Evolutionary conservation across 1,284 basidiomycete species (phyloP).

Genomic region (Ustilago sp.): DNA sequence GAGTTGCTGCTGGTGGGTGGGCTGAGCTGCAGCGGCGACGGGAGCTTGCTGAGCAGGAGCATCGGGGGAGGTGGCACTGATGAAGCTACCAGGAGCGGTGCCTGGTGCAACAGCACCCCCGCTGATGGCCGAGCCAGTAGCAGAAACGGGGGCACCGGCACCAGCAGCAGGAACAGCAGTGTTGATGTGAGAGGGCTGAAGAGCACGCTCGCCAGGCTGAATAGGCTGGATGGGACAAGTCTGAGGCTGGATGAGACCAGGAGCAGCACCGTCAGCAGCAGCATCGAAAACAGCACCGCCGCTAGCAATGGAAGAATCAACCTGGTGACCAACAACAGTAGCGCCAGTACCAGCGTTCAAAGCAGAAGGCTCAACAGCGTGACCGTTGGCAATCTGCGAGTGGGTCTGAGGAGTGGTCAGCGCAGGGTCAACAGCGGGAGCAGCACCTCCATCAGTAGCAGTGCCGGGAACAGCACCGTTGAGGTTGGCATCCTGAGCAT

Average conservation of each 20-base stretch:
- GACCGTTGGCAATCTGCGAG: conserved; percentile 20
- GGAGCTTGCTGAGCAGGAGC: conserved; percentile 13
- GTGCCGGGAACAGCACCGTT: conserved; percentile 26
- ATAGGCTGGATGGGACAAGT: conserved; percentile 28
- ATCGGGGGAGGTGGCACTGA: conserved; percentile 5
- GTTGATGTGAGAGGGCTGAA: conserved; percentile 32
- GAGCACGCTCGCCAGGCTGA: conserved; percentile 33
- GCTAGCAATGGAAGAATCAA: conserved; percentile 37
- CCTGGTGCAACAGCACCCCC: neutral
- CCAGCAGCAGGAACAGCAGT: conserved; percentile 35
- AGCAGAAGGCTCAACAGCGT: conserved; percentile 28
- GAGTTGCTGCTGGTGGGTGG: conserved; percentile 22
- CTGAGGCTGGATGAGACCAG: conserved; percentile 38
- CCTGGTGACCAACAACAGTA: conserved; percentile 25
- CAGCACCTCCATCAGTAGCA: conserved; percentile 32
- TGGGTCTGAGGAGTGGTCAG: conserved; percentile 28
- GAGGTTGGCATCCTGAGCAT: conserved; percentile 17
- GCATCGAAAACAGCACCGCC: conserved; percentile 21
- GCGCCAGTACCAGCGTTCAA: conserved; percentile 43
- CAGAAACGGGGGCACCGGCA: conserved; percentile 17
- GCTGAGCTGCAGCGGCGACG: conserved; percentile 15
- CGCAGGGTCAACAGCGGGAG: conserved; percentile 39
- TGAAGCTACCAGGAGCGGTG: conserved; percentile 13
- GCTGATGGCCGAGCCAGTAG: conserved; percentile 14
- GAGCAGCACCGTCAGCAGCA: conserved; percentile 17